These are phyloP conservation scores for Paecilomyces formosus DNA, from an alignment of 2,329 filamentous ascomycete genomes.

Conservation along the genomic window DNA sequence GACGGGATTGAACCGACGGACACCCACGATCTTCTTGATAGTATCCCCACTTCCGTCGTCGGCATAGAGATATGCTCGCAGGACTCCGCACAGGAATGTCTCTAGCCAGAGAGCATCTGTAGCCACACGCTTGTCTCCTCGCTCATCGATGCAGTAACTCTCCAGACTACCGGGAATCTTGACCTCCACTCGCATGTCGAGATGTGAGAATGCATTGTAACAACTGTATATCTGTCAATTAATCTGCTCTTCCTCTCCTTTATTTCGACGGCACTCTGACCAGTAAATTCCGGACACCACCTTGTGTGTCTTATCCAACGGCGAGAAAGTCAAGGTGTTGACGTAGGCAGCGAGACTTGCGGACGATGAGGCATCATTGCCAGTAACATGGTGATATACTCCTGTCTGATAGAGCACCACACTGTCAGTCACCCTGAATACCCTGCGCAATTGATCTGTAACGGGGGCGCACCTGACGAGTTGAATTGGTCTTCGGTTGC, in stretches of 20 bases:
- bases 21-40: slow-evolving; percentile 95
- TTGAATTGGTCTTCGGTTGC: slow-evolving; percentile 52
- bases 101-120: slow-evolving; percentile 95
- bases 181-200: slow-evolving; percentile 98
- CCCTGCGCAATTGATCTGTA: background rate
- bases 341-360: slow-evolving; percentile 96
- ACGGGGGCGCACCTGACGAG: slow-evolving; percentile 44
- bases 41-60: slow-evolving; percentile 91
- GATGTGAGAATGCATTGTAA: slow-evolving; percentile 97
- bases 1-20: slow-evolving; percentile 92
- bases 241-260: background rate
- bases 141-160: slow-evolving; percentile 94
- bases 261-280: slow-evolving; percentile 34
- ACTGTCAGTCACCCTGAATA: background rate
- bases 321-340: slow-evolving; percentile 90
- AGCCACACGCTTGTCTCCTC: slow-evolving; percentile 86
- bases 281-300: slow-evolving; percentile 93
- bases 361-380: slow-evolving; percentile 93
- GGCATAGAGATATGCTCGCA: slow-evolving; percentile 92
- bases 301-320: slow-evolving; percentile 76
- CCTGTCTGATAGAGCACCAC: slow-evolving; percentile 54
- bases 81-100: slow-evolving; percentile 90
- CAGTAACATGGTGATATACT: slow-evolving; percentile 96
- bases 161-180: slow-evolving; percentile 95
- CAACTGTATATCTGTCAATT: slow-evolving; percentile 47